These are phyloP conservation scores for Coniella lustricola DNA, from an alignment of 2,329 filamentous ascomycete species.

Conservation along the genomic window DNA sequence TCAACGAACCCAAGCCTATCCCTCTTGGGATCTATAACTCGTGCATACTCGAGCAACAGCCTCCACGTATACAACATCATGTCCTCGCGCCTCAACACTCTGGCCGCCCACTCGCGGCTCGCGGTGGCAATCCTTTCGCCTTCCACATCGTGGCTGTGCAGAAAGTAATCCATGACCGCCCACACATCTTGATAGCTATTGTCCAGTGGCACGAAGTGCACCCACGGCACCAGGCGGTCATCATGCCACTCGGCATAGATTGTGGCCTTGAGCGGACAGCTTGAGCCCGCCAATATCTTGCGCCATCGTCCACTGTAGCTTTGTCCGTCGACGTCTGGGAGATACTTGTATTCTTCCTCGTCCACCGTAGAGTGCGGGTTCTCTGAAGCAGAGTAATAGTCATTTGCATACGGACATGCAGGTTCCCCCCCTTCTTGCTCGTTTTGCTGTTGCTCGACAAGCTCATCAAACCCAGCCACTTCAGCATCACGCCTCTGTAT, in stretches of 20 bases:
- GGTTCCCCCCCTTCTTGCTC: constrained; percentile 17
- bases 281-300: constrained; percentile 56
- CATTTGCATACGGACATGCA: constrained; percentile 35
- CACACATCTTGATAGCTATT: constrained; percentile 62
- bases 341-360: constrained; percentile 53
- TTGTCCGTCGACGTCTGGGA: constrained; percentile 65
- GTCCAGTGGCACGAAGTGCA: constrained; percentile 66
- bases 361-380: constrained; percentile 34
- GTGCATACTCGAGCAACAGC: constrained; percentile 51
- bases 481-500: too few species aligned
- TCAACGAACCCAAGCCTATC: constrained; percentile 37
- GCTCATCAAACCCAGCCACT: too few species aligned
- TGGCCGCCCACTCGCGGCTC: constrained; percentile 54
- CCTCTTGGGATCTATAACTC: constrained; percentile 40
- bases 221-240: constrained; percentile 59
- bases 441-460: too few species aligned
- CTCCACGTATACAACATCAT: constrained; percentile 61
- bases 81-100: constrained; percentile 55
- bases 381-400: constrained; percentile 28
- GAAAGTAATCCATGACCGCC: constrained; percentile 57
- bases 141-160: constrained; percentile 44
- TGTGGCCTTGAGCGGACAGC: constrained; percentile 62
- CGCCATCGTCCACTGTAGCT: constrained; percentile 55
- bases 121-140: constrained; percentile 52
- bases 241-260: constrained; percentile 73